Evolutionary conservation across 345 rosid genomes (phyloP).

Genomic region (Linum usitatissimum): DNA sequence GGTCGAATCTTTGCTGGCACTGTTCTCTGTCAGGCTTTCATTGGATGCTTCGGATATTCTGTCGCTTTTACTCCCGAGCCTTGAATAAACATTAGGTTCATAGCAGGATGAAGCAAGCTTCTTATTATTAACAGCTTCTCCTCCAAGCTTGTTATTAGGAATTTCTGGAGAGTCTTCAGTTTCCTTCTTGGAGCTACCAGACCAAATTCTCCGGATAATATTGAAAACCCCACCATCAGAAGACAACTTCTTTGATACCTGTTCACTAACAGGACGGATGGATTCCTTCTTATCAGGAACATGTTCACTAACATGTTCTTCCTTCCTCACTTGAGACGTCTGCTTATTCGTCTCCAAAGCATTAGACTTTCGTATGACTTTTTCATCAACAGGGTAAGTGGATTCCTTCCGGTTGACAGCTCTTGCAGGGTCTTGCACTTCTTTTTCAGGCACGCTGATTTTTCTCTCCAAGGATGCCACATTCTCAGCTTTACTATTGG

Average conservation of each 20-base stretch:
- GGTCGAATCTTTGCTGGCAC: constrained; percentile 10
- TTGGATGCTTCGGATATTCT: background rate
- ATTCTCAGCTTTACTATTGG: constrained; percentile 13
- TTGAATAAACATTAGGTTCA: constrained; percentile 18
- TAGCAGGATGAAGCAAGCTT: constrained; percentile 13
- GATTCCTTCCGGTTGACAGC: constrained; percentile 11
- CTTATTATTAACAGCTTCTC: constrained; percentile 19
- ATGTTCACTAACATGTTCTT: background rate
- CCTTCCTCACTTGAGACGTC: background rate
- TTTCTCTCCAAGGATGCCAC: constrained; percentile 9
- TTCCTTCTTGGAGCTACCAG: constrained; percentile 23
- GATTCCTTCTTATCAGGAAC: constrained; percentile 16
- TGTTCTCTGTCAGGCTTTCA: constrained; percentile 8
- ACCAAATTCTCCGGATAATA: constrained; percentile 40
- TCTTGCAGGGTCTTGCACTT: constrained; percentile 16
- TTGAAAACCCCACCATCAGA: constrained; percentile 28
- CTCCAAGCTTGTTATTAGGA: constrained; percentile 14
- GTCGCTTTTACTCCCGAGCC: constrained; percentile 6
- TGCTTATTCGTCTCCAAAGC: background rate
- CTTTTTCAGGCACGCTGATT: constrained; percentile 11
- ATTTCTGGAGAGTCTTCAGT: constrained; percentile 9
- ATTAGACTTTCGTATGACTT: background rate
- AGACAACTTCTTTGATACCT: constrained; percentile 6
- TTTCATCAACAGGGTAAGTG: background rate
- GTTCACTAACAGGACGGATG: constrained; percentile 10